Percentiles rank a stretch among this genome's conserved stretches.
Conservation (phyloP, 306 rosid genomes). For the Fragaria ananassa region DNA sequence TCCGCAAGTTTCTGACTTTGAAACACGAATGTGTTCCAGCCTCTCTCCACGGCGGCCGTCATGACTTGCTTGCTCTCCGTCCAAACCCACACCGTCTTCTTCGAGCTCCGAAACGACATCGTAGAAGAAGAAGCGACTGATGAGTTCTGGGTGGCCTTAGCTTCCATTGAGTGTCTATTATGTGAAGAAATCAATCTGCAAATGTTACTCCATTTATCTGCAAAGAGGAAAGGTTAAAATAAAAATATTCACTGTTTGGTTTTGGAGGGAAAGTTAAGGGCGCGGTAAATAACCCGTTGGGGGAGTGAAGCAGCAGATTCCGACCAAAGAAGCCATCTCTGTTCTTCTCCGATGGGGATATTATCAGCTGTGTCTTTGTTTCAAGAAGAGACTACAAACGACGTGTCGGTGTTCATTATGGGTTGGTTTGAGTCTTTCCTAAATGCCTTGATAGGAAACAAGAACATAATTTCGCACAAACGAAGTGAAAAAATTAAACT, state of each 20-base stretch:
- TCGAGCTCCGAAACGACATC: slow-evolving; percentile 37
- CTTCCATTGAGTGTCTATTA: not conserved
- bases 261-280: not conserved
- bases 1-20: slow-evolving; percentile 48
- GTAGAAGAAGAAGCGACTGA: slow-evolving; percentile 28
- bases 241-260: not conserved
- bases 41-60: slow-evolving; percentile 89
- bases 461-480: no score
- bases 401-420: not conserved
- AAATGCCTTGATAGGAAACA: no score
- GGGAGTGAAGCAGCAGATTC: slow-evolving; percentile 17
- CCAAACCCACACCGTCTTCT: slow-evolving; percentile 91
- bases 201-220: slow-evolving; percentile 29
- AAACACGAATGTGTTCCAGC: slow-evolving; percentile 81
- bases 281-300: not conserved
- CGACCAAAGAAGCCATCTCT: slow-evolving; percentile 19
- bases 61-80: slow-evolving; percentile 61
- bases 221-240: not conserved
- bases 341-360: not conserved
- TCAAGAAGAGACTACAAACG: not conserved
- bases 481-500: no score
- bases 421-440: not conserved
- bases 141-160: slow-evolving; percentile 12
- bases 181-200: slow-evolving; percentile 28
- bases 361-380: not conserved